Conservation (phyloP, 1,284 basidiomycete species). For the Fomitopsis pinicola region DNA sequence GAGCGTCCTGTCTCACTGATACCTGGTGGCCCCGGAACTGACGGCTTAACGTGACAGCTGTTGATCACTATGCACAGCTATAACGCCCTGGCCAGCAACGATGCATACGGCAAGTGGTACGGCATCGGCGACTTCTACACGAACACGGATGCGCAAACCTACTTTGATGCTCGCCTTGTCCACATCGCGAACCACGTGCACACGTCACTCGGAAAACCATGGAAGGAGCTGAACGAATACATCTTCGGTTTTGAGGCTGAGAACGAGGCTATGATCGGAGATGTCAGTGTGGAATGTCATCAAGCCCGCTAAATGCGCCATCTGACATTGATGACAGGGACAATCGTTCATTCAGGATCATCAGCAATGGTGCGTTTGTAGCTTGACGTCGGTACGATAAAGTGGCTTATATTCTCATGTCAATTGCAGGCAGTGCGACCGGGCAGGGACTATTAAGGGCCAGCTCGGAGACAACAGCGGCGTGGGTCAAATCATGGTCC, state of each 20-base stretch:
- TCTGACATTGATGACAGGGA: slow-evolving; percentile 13
- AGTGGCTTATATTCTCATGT: neutral
- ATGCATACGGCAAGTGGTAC: slow-evolving; percentile 25
- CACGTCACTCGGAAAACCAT: slow-evolving; percentile 33
- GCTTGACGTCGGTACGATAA: neutral
- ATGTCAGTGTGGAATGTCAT: neutral
- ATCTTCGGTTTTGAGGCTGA: slow-evolving; percentile 43
- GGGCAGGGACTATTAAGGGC: slow-evolving; percentile 31
- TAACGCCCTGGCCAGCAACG: slow-evolving; percentile 27
- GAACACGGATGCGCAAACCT: slow-evolving; percentile 15
- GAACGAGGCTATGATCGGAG: slow-evolving; percentile 31
- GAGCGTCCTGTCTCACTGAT: neutral
- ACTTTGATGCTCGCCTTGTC: slow-evolving; percentile 29
- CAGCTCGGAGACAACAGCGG: slow-evolving; percentile 26
- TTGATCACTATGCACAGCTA: slow-evolving; percentile 33
- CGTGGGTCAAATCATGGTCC: slow-evolving; percentile 12
- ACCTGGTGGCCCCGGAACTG: neutral
- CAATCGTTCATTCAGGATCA: slow-evolving; percentile 23
- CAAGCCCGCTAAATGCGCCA: neutral
- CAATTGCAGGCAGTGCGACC: slow-evolving; percentile 32
- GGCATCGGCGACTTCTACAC: slow-evolving; percentile 21
- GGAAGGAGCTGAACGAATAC: slow-evolving; percentile 39
- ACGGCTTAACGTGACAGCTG: slow-evolving; percentile 15
- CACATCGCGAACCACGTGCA: slow-evolving; percentile 38
- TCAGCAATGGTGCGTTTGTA: slow-evolving; percentile 18